Evolutionary conservation across 1,284 basidiomycete genomes (phyloP), one percentile per base, ranked within the genome.

Genomic region (Papiliotrema fonsecae): DNA sequence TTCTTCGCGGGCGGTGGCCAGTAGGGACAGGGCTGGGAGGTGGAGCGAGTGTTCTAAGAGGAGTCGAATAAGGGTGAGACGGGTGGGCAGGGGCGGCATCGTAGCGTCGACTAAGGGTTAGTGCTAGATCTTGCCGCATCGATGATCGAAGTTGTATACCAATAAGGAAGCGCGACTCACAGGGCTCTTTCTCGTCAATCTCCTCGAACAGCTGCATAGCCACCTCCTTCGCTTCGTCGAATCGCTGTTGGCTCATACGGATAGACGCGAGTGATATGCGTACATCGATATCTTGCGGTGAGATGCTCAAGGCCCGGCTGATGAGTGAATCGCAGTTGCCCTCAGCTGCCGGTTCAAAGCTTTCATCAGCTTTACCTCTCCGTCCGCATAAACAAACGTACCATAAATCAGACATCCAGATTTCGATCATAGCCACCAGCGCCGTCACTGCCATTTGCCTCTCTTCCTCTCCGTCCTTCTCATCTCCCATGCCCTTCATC

Each of bases 351-450:
- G 41, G 35, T 24, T 50, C 42, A 22, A 50, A 44, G 42, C 41
- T 50, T 34, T 10, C 10, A 13, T 30, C 13, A 43, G 40, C 5
- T 26, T 19, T 5, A 25, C 35, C 16, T 31, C n/a, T 32, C 4
- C 4, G 14, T 25, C 19, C 6, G 16, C 6, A 6, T 26, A 18
- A 39, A 36, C 1, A n/a, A 2, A 76, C 82, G 50, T 62, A 88
- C 92, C 92, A 96, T 40, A 97, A 76, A 76, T 94, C 90, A 58
- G 92, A 88, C 85, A 97, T 91, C 87, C 91, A 97, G 26, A 96
- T 86, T 71, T 96, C 92, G 16, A 94, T 87, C 81, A 94, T 93
- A 16, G 87, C 87, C 19, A 94, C 82, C 24, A 94, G 76, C 1
- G 89, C 88, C n/a, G 85, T 78, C 6, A 90, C 84, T 32, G 87